A percentile compares a stretch with the other conserved stretches of the same genome.
These are phyloP conservation scores for Arthrobotrys conoides DNA, from an alignment of 2,329 filamentous ascomycete genomes.

Conservation along the genomic window DNA sequence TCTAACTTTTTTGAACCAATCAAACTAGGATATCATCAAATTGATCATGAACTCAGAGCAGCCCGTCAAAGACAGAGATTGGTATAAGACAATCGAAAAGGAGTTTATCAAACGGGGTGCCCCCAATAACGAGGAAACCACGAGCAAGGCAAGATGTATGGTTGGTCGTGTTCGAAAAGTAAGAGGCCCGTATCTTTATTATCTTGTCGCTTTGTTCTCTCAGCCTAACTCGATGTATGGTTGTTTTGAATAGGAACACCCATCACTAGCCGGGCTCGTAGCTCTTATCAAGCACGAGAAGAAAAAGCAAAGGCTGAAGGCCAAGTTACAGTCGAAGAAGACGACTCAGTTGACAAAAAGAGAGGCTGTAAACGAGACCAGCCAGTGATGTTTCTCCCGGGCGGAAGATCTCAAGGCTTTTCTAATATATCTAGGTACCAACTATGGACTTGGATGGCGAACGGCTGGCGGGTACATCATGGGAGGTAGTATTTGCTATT, in stretches of 20 bases:
- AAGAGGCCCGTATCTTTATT: neutral
- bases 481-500: neutral
- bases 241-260: neutral
- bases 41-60: slow-evolving; percentile 18
- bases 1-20: neutral
- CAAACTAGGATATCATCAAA: slow-evolving; percentile 32
- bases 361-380: neutral
- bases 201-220: neutral
- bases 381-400: no score
- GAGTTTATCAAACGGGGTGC: slow-evolving; percentile 38
- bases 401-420: neutral
- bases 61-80: neutral
- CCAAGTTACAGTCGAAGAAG: neutral
- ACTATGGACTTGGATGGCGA: neutral
- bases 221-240: neutral
- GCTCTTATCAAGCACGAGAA: neutral
- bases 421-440: no score
- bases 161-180: slow-evolving; percentile 29
- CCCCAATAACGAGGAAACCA: slow-evolving; percentile 13
- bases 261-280: neutral
- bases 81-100: slow-evolving; percentile 22
- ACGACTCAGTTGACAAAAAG: no score
- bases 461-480: neutral
- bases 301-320: neutral
- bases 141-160: slow-evolving; percentile 14